Base-by-base conservation (phyloP, 768 basidiomycete genomes). In the Podaxis carcinomalis region DNA sequence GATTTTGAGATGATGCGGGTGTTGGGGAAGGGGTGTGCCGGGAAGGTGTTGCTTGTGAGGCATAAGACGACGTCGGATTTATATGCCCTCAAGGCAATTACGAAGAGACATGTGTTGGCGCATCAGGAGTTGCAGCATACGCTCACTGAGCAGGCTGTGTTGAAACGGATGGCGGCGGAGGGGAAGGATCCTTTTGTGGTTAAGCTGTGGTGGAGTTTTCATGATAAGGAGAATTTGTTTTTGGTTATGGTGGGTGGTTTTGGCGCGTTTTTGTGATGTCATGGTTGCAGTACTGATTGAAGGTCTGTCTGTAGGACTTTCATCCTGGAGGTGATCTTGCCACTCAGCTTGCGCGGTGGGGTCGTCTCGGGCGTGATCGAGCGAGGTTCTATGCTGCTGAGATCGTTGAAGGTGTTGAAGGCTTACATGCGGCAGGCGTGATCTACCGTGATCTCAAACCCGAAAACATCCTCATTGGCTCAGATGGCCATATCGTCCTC, bases 1-100 rank as follows among this genome's bases (percentile, higher is more conserved):
- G 95, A 98, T 76, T 99, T 99, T 71, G 94, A 98, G 77, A 92
- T 98, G 86, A 87, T 98, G 82, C 85, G 93, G 14, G 96, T 98
- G 35, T 78, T 99, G 11, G 97, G 97, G 16, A 97, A 95, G 75
- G 97, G 97, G 1, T 98, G 95, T 69, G 96, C 97, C 3, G 97
- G 96, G 51, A 97, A 98, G 73, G 96, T 98, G 16, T 75, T 98
- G 42, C 84, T 98, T 57, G 96, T 98, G 51, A 84, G 86, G 67
- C 87, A 96, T 68, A 90, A 90, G 75, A 75, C 76, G 21, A 85
- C 87, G 27, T 65, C 81, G 50, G 85, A 87, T 57, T 74, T 97
- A 52, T 95, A 90, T 70, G 96, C 96, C 37, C 83, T 98, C 77
- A 99, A 99, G 76, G 95, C 95, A 4, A 97, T 99, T 75, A 95